These are phyloP conservation scores for Lactarius tabidus DNA, from an alignment of 768 basidiomycete genomes.

Conservation along the genomic window DNA sequence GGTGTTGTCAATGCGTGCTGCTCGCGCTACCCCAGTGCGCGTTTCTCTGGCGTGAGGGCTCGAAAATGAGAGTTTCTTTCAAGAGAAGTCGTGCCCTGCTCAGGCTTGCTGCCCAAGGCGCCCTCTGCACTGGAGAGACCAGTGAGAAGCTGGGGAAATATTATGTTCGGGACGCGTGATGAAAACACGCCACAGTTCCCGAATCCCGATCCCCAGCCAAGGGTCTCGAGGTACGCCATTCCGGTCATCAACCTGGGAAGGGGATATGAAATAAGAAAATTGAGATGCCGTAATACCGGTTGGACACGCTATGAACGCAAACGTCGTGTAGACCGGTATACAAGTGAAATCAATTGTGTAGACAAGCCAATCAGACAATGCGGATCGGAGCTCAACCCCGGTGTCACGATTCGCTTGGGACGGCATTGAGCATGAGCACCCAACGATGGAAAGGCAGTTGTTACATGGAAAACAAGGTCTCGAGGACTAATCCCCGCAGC, in stretches of 20 bases:
- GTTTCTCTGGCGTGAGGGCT: background rate
- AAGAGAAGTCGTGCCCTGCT: too few relatives aligned
- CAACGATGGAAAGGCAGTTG: too few relatives aligned
- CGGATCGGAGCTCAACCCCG: too few relatives aligned
- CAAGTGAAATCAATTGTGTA: too few relatives aligned
- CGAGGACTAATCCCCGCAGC: background rate
- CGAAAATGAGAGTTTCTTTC: background rate
- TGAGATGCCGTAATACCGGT: background rate
- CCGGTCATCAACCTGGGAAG: background rate
- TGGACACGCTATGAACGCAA: background rate
- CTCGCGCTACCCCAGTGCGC: background rate
- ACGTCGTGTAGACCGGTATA: too few relatives aligned
- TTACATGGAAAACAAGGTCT: background rate
- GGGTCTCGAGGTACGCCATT: background rate
- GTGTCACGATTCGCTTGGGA: too few relatives aligned
- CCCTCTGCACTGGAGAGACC: background rate
- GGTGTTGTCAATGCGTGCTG: background rate
- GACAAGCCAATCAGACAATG: too few relatives aligned
- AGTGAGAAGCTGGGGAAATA: background rate
- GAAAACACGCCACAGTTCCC: background rate
- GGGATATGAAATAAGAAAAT: conserved; percentile 2
- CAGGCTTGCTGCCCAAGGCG: background rate
- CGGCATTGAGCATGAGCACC: too few relatives aligned
- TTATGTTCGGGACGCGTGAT: background rate
- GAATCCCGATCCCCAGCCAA: background rate